Base-by-base conservation (phyloP, 1,284 basidiomycete genomes). In the Chalciporus piperatoides region DNA sequence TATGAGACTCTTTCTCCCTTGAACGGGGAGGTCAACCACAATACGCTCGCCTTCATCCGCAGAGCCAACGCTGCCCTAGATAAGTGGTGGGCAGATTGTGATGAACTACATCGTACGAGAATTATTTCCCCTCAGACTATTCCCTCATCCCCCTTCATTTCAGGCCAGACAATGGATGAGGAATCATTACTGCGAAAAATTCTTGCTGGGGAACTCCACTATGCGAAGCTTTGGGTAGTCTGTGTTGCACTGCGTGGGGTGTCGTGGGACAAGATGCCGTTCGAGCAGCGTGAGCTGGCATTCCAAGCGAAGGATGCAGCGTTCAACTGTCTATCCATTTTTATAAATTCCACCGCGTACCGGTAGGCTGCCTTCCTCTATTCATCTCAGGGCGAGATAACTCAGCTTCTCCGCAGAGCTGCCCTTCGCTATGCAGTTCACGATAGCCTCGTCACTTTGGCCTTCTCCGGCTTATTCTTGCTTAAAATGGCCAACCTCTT, bases 251-350 rank as follows among this genome's bases (percentile, higher is more conserved):
- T 97, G 32, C 82, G 93, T 49, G 93, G 93, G 6, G 89, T 87
- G 35, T 84, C 89, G 9, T 96, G 92, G 89, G 92, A 96, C 61
- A 94, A 92, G 69, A 93, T 96, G 86, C 82, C 90, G 1, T 90
- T 90, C 52, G 93, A 95, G 63, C 93, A 96, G 65, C 82, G 90
- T 28, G 92, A 96, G 65, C 79, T 97, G 38, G 93, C 93, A 6
- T 93, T 96, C 74, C 88, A 93, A 61, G 93, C 92, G 7, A 95
- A 94, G 68, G 89, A 95, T 59, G 90, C 92, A 0, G 93, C 93
- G 2, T 82, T 86, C 44, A 84, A 84, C 49, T 94, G 91, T 65
- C 72, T 97, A 33, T 80, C 81, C 30, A 86, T 88, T 52, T 90
- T 92, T 67, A 74, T 93, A 55, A 82, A 80, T 52, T 89, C 87